phyloP scores from a whole-genome alignment of 768 basidiomycete species.

The Chalciporus piperatus region DNA sequence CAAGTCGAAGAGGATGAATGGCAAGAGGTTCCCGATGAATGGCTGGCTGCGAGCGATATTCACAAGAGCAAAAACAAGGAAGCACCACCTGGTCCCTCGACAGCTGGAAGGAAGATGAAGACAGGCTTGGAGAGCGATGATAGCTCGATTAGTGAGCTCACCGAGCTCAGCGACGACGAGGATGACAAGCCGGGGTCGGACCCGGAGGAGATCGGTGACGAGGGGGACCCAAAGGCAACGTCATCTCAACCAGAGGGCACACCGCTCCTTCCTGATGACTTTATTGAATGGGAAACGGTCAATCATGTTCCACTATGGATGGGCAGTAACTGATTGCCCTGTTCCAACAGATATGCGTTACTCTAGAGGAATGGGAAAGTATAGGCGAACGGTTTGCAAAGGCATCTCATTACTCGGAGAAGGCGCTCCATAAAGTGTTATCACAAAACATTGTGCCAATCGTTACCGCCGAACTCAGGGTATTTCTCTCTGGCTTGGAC shows the following conservation, averaged over 20 bases:
- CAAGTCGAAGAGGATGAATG: constrained; percentile 59
- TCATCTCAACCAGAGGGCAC: neutral
- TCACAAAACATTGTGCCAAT: constrained; percentile 64
- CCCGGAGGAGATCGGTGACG: constrained; percentile 5
- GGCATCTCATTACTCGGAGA: constrained; percentile 77
- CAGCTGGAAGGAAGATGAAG: constrained; percentile 26
- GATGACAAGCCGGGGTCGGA: constrained; percentile 24
- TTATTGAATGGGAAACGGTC: constrained; percentile 92
- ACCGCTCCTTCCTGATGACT: constrained; percentile 43
- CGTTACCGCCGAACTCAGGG: constrained; percentile 67
- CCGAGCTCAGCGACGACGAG: constrained; percentile 60
- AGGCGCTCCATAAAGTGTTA: constrained; percentile 69
- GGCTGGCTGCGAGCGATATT: constrained; percentile 38
- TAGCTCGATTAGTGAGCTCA: constrained; percentile 69
- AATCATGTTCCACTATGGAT: constrained; percentile 23
- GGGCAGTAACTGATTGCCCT: neutral
- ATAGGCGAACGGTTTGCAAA: constrained; percentile 73
- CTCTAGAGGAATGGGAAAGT: constrained; percentile 81
- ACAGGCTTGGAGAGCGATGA: constrained; percentile 63
- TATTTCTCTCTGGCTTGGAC: constrained; percentile 25
- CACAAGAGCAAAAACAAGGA: constrained; percentile 15
- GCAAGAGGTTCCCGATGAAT: constrained; percentile 79
- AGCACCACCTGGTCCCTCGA: constrained; percentile 4
- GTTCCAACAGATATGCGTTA: constrained; percentile 69
- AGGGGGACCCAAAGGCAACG: neutral